These are phyloP conservation scores for Fusarium zealandicum DNA, from an alignment of 2,329 filamentous ascomycete genomes.

Conservation along the genomic window DNA sequence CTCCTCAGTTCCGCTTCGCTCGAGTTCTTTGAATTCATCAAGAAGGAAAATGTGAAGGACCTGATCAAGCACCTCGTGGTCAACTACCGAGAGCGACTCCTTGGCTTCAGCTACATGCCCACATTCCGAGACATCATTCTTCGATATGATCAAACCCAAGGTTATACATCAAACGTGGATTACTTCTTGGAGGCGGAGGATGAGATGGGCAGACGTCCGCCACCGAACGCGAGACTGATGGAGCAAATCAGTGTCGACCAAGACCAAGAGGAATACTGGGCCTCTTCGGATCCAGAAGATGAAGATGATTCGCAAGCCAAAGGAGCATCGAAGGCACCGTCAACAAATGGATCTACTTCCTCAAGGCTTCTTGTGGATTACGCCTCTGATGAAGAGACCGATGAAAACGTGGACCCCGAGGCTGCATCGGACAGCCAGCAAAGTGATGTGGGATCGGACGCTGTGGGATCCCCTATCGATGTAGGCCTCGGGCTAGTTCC, in stretches of 20 bases:
- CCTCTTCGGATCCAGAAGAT: conserved; percentile 85
- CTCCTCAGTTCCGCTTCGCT: conserved; percentile 91
- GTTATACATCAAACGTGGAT: conserved; percentile 70
- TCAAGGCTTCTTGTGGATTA: conserved; percentile 88
- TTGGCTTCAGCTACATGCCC: conserved; percentile 80
- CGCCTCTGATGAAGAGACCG: conserved; percentile 84
- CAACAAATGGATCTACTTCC: conserved; percentile 68
- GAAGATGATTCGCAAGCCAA: conserved; percentile 60
- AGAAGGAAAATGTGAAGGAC: conserved; percentile 80
- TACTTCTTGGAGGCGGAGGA: conserved; percentile 77
- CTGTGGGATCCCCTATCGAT: conserved; percentile 43
- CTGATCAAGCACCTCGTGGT: conserved; percentile 85
- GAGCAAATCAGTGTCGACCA: conserved; percentile 78
- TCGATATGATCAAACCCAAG: conserved; percentile 80
- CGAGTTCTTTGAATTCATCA: conserved; percentile 92
- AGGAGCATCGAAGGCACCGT: conserved; percentile 44
- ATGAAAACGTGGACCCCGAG: conserved; percentile 65
- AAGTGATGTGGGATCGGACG: conserved; percentile 46
- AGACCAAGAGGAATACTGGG: conserved; percentile 93
- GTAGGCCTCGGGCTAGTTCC: conserved; percentile 49
- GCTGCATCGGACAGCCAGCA: conserved; percentile 34
- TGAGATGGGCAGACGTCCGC: conserved; percentile 55
- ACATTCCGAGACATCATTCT: conserved; percentile 80
- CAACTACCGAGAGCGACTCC: conserved; percentile 79
- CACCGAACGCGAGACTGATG: conserved; percentile 65